Percentiles rank a stretch among this genome's conserved stretches.
Evolutionary conservation across 495 filamentous ascomycete genomes (phyloP).

Genomic region (Pyrenula massariospora): DNA sequence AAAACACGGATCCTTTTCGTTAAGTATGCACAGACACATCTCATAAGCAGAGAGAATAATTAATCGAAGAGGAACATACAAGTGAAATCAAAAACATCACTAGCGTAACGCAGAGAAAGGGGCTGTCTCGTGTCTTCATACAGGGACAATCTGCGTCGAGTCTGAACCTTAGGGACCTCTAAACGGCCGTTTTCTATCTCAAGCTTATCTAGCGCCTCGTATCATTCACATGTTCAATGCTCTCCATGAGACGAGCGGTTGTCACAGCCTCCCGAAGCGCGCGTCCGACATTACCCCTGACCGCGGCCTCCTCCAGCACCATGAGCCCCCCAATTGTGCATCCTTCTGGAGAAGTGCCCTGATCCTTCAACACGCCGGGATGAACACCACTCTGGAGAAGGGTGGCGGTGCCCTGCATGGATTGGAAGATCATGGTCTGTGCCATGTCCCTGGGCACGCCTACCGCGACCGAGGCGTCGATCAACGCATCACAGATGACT

Average conservation of each 20-base stretch:
- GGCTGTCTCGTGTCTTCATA: too few species aligned
- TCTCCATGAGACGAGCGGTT: constrained; percentile 27
- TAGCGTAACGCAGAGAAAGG: too few species aligned
- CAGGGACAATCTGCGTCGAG: too few species aligned
- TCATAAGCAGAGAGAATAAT: too few species aligned
- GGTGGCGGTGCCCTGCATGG: constrained; percentile 24
- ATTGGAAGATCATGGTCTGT: constrained; percentile 26
- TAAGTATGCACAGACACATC: too few species aligned
- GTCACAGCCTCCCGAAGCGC: constrained; percentile 28
- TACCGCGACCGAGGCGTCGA: constrained; percentile 32
- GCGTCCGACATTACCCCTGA: constrained; percentile 26
- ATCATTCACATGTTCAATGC: constrained; percentile 23
- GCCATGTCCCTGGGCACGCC: constrained; percentile 28
- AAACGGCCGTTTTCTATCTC: too few species aligned
- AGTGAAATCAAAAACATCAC: too few species aligned
- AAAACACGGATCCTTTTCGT: too few species aligned
- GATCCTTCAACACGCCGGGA: constrained; percentile 24
- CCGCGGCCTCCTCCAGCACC: constrained; percentile 29
- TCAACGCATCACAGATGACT: constrained; percentile 27
- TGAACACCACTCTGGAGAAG: constrained; percentile 27
- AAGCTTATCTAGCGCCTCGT: constrained; percentile 17
- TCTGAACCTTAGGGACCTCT: too few species aligned
- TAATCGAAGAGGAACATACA: too few species aligned
- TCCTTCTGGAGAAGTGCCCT: constrained; percentile 28
- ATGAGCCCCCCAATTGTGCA: constrained; percentile 34